Evolutionary conservation across 371 early-diverging fungal species (phyloP).

Genomic region (Zopfochytrium polystomum): DNA sequence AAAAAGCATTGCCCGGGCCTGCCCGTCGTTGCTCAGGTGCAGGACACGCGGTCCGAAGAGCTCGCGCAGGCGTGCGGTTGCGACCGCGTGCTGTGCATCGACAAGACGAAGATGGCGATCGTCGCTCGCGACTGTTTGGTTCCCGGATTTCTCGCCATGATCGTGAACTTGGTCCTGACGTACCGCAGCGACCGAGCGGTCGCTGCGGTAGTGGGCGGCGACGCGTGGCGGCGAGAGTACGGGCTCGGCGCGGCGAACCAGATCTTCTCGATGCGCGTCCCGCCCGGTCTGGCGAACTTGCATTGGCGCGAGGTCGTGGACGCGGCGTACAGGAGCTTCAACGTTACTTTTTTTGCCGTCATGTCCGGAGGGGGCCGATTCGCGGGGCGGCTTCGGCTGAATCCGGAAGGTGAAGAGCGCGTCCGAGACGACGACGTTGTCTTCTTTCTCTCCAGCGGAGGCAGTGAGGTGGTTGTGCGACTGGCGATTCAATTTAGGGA

Average conservation of each 20-base stretch:
- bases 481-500: constrained; percentile 43
- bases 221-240: constrained; percentile 43
- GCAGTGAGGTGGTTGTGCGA: constrained; percentile 42
- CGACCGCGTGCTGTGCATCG: constrained; percentile 44
- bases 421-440: constrained; percentile 37
- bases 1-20: constrained; percentile 44
- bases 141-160: constrained; percentile 43
- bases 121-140: constrained; percentile 42
- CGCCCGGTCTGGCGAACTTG: constrained; percentile 39
- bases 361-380: constrained; percentile 27
- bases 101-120: constrained; percentile 45
- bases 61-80: constrained; percentile 44
- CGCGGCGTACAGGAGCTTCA: constrained; percentile 33
- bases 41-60: constrained; percentile 44
- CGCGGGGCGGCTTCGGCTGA: constrained; percentile 32
- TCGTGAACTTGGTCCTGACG: constrained; percentile 43
- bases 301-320: constrained; percentile 36
- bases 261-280: constrained; percentile 39
- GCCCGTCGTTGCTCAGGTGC: constrained; percentile 45
- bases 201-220: constrained; percentile 7
- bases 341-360: constrained; percentile 40
- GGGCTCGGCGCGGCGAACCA: constrained; percentile 44
- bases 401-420: constrained; percentile 33
- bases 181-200: constrained; percentile 21
- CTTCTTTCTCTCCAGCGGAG: constrained; percentile 37